Evolutionary conservation across 257 asterid genomes (phyloP).

Genomic region (Nemophila menziesii): DNA sequence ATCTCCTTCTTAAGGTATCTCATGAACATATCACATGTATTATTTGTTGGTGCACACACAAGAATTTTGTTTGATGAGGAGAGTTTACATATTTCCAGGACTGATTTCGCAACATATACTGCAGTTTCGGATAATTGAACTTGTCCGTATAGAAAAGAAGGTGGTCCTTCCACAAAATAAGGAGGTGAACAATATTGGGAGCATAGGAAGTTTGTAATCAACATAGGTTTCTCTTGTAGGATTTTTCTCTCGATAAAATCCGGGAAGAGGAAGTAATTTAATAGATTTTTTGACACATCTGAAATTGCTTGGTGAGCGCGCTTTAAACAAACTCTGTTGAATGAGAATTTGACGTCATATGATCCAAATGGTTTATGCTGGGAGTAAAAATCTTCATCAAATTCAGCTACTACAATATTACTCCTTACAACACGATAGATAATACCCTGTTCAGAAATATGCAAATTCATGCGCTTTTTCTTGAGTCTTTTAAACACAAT

Average conservation of each 20-base stretch:
- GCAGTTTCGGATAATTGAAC: slow-evolving; percentile 8
- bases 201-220: no score
- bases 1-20: no score
- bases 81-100: no score
- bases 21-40: no score
- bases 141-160: not conserved
- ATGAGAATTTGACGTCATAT: slow-evolving; percentile 18
- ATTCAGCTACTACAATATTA: slow-evolving; percentile 8
- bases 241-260: slow-evolving; percentile 4
- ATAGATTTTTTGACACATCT: slow-evolving; percentile 3
- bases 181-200: slow-evolving; percentile 16
- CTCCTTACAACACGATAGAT: no score
- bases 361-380: slow-evolving; percentile 4
- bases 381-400: slow-evolving; percentile 8
- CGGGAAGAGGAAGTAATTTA: slow-evolving; percentile 15
- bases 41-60: no score
- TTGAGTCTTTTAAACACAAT: no score
- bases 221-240: no score
- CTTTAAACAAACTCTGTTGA: slow-evolving; percentile 17
- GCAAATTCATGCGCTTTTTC: not conserved
- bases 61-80: no score
- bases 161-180: slow-evolving; percentile 18
- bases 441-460: not conserved
- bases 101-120: slow-evolving; percentile 6
- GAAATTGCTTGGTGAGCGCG: slow-evolving; percentile 16